These are phyloP conservation scores for Elongisporangium undulatum DNA, from an alignment of 352 stramenopile genomes.

Conservation along the genomic window DNA sequence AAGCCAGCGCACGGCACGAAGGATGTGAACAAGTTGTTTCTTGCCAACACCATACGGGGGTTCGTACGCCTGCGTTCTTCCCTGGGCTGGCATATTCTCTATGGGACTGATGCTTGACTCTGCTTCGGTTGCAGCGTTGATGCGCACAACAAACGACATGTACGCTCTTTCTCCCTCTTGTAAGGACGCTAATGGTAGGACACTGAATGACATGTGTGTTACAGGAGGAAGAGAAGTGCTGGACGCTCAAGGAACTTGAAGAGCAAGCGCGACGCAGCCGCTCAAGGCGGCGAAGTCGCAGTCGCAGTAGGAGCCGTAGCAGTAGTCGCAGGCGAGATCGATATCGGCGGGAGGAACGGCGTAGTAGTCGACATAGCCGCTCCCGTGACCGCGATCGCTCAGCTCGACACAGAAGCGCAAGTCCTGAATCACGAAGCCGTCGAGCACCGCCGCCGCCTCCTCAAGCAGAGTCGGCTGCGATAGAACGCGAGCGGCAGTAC, in stretches of 20 bases:
- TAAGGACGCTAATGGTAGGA: background rate
- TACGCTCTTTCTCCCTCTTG: slow-evolving; percentile 3
- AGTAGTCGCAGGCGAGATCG: background rate
- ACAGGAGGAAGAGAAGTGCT: slow-evolving; percentile 58
- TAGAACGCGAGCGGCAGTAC: slow-evolving; percentile 34
- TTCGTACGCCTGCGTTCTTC: slow-evolving; percentile 10
- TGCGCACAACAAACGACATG: slow-evolving; percentile 55
- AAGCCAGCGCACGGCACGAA: slow-evolving; percentile 14
- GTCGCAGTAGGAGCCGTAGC: slow-evolving; percentile 3
- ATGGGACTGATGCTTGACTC: background rate
- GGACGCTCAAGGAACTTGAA: slow-evolving; percentile 41
- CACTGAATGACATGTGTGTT: background rate
- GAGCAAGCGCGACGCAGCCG: slow-evolving; percentile 17
- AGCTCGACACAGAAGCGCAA: slow-evolving; percentile 1
- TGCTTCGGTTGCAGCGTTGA: slow-evolving; percentile 30
- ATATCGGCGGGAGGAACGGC: background rate
- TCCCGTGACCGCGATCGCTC: slow-evolving; percentile 4
- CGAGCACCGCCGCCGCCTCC: background rate
- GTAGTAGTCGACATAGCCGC: background rate
- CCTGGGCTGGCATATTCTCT: background rate
- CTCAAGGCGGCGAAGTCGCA: slow-evolving; percentile 14
- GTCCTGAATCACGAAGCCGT: background rate
- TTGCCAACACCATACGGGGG: slow-evolving; percentile 58
- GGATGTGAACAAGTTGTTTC: slow-evolving; percentile 69
- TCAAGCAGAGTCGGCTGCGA: slow-evolving; percentile 1